Base-by-base conservation (phyloP, 768 basidiomycete genomes). In the Galerina marginata region DNA sequence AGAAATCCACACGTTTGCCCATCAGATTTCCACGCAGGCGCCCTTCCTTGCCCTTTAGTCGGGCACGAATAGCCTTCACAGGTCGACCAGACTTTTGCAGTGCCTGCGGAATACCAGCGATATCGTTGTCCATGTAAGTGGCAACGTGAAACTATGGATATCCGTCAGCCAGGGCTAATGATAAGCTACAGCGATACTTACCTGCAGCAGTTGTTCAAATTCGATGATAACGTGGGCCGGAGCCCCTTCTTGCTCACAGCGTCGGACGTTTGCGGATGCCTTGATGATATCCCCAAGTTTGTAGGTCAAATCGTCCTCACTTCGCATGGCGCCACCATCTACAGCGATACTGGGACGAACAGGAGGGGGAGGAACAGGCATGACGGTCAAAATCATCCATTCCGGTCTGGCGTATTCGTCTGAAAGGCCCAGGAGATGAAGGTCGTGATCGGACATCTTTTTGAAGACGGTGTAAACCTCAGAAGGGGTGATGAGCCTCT, bases 41-140 rank as follows among this genome's bases (percentile, higher is more conserved):
- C 42, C 97, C 97, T 75, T 99, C 97, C 75, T 99, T 99, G 52
- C 97, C 97, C 83, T 99, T 99, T 56, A 99, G 84, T 45, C 97
- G 90, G 5, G 96, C 95, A 59, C 97, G 94, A 68, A 99, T 98
- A 38, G 97, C 96, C 75, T 99, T 99, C 60, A 99, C 92, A 26
- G 97, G 96, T 59, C 97, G 87, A 33, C 97, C 97, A 43, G 94
- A 96, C 75, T 99, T 99, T 70, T 99, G 97, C 65, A 96, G 78
- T 2, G 97, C 95, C 70, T 98, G 96, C 1, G 97, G 97, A 38
- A 98, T 93, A 46, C 97, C 97, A 37, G 97, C 95, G 59, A 99
- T 96, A 71, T 99, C 96, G 71, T 99, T 99, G 72, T 99, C 97
- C 96, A 99, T 99, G 72, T 99, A 99, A 0, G 97, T 99, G 2